These are phyloP conservation scores for Fragosphaeria purpurea DNA, from an alignment of 2,329 filamentous ascomycete species.

Conservation along the genomic window DNA sequence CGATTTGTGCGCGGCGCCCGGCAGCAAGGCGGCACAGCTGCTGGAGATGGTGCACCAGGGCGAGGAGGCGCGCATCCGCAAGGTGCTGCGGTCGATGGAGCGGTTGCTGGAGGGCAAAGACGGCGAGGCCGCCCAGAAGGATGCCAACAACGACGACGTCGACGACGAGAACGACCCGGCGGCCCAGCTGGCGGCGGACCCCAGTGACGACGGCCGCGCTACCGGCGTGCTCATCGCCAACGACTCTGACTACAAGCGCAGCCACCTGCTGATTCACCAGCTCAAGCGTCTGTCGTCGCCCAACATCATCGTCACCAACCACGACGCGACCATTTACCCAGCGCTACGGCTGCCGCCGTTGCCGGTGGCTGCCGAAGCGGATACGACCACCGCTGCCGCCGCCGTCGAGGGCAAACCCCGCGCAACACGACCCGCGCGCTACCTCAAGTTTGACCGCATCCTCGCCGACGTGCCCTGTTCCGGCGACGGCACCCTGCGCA, in stretches of 20 bases:
- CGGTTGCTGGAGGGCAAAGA: slow-evolving; percentile 46
- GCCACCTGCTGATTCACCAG: slow-evolving; percentile 95
- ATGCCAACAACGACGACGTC: slow-evolving; percentile 30
- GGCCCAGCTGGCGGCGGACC: slow-evolving; percentile 45
- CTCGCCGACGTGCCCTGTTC: slow-evolving; percentile 95
- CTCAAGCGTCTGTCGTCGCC: slow-evolving; percentile 94
- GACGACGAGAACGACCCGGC: slow-evolving; percentile 23
- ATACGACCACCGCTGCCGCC: slow-evolving; percentile 31
- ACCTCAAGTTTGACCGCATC: slow-evolving; percentile 94
- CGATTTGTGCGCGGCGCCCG: slow-evolving; percentile 92
- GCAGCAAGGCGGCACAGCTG: slow-evolving; percentile 92
- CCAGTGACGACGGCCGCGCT: slow-evolving; percentile 70
- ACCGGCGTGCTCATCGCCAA: slow-evolving; percentile 92
- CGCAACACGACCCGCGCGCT: slow-evolving; percentile 25
- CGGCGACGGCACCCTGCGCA: slow-evolving; percentile 85
- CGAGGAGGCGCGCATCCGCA: slow-evolving; percentile 75
- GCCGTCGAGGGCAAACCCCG: background rate
- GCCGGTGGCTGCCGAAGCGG: slow-evolving; percentile 30
- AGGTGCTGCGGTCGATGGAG: slow-evolving; percentile 49
- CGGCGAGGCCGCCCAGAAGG: slow-evolving; percentile 37
- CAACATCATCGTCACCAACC: slow-evolving; percentile 93
- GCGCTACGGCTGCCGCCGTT: slow-evolving; percentile 69
- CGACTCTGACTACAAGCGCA: slow-evolving; percentile 91
- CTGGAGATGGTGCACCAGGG: slow-evolving; percentile 89
- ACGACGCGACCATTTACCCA: slow-evolving; percentile 92